Evolutionary conservation across 2,329 filamentous ascomycete species (phyloP).

Genomic region (Dactylellina parvicollis): DNA sequence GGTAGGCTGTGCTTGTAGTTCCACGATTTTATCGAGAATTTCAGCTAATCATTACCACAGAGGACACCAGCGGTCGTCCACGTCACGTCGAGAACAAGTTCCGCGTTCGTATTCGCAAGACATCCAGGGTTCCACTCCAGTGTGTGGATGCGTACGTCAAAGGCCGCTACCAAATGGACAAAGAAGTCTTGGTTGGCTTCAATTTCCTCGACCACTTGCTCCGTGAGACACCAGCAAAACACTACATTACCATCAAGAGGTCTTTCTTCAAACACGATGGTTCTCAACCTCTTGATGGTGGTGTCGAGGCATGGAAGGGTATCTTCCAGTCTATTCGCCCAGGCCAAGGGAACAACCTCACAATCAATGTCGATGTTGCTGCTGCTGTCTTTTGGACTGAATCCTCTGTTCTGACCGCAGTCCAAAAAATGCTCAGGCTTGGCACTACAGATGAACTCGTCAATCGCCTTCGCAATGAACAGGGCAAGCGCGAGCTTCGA

Average conservation of each 20-base stretch:
- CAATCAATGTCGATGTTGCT: conserved; percentile 88
- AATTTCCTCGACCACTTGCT: conserved; percentile 92
- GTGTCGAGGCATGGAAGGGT: conserved; percentile 83
- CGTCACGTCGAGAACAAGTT: conserved; percentile 64
- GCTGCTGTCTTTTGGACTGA: conserved; percentile 86
- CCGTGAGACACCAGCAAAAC: conserved; percentile 78
- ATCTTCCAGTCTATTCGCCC: conserved; percentile 83
- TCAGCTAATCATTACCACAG: conserved; percentile 58
- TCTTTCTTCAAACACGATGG: conserved; percentile 76
- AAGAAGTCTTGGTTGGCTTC: conserved; percentile 78
- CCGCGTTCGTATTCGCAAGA: conserved; percentile 71
- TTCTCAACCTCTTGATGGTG: conserved; percentile 69
- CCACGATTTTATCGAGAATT: neutral
- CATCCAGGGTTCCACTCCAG: conserved; percentile 74
- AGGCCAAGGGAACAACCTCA: conserved; percentile 70
- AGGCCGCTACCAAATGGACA: conserved; percentile 70
- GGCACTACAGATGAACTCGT: conserved; percentile 56
- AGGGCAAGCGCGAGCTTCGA: conserved; percentile 64
- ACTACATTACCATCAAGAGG: conserved; percentile 77
- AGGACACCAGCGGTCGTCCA: conserved; percentile 58
- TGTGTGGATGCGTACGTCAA: conserved; percentile 74
- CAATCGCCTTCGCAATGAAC: conserved; percentile 54
- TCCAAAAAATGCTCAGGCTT: conserved; percentile 50
- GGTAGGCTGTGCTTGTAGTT: conserved; percentile 64
- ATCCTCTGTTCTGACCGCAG: conserved; percentile 58